A percentile compares a stretch with the other conserved stretches of the same genome.
Conservation (phyloP, 2,329 filamentous ascomycete species). For the Scedosporium minutisporum region DNA sequence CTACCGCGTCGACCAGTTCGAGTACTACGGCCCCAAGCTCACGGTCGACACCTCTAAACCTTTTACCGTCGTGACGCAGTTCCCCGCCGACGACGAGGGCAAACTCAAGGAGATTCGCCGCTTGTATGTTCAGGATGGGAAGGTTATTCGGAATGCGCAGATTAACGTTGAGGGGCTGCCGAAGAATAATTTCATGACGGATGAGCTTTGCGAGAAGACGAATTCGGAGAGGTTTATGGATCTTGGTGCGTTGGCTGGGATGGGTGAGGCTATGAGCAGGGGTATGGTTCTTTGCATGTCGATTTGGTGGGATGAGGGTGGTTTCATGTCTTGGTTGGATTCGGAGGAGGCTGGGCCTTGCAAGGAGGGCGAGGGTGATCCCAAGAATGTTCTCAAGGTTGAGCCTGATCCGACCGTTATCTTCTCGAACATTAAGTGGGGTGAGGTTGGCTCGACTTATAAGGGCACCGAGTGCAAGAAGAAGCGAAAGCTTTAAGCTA, state of each 20-base stretch:
- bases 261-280: constrained; percentile 34
- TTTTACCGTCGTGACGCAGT: constrained; percentile 41
- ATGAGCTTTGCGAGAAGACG: constrained; percentile 24
- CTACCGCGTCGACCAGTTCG: constrained; percentile 20
- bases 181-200: constrained; percentile 25
- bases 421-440: constrained; percentile 49
- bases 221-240: constrained; percentile 20
- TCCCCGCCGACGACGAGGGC: constrained; percentile 27
- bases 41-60: constrained; percentile 25
- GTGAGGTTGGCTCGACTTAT: constrained; percentile 49
- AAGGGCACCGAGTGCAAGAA: constrained; percentile 8
- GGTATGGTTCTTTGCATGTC: constrained; percentile 43
- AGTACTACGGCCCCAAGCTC: constrained; percentile 23
- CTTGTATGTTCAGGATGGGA: constrained; percentile 39
- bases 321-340: constrained; percentile 46
- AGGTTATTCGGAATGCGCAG: constrained; percentile 33
- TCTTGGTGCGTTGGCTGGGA: constrained; percentile 31
- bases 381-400: constrained; percentile 33
- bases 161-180: constrained; percentile 17
- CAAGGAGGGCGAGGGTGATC: constrained; percentile 41
- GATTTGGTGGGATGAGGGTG: constrained; percentile 44
- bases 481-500: constrained; percentile 3
- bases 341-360: constrained; percentile 38
- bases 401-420: constrained; percentile 39
- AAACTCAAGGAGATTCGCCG: constrained; percentile 34